A percentile compares a stretch with the other conserved stretches of the same genome.
Evolutionary conservation across 225 moss, liverwort and hornwort genomes (phyloP).

Genomic region (Pseudoscleropodium purum): DNA sequence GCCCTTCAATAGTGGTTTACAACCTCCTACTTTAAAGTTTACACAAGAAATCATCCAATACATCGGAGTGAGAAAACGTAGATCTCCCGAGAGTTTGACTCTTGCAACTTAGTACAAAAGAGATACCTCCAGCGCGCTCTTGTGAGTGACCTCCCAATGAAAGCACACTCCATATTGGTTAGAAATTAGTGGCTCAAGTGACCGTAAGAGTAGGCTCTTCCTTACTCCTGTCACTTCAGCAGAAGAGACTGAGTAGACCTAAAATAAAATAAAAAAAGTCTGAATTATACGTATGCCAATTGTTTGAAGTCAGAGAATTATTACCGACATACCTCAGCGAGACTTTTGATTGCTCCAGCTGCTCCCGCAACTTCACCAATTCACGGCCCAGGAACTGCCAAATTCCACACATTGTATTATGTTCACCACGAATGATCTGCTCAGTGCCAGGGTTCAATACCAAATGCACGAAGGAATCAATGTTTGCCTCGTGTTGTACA

Average conservation of each 20-base stretch:
- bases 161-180: neutral
- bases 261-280: neutral
- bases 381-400: conserved; percentile 30
- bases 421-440: neutral
- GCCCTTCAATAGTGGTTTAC: neutral
- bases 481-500: neutral
- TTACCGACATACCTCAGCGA: conserved; percentile 15
- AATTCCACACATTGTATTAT: neutral
- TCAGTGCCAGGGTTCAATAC: neutral
- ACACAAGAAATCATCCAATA: neutral
- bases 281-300: neutral
- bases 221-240: neutral
- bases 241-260: neutral
- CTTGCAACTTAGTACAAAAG: neutral
- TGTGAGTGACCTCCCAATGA: neutral
- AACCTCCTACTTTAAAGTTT: neutral
- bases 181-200: neutral
- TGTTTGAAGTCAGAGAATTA: neutral
- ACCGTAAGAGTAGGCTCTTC: neutral
- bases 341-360: conserved; percentile 23
- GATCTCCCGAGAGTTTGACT: neutral
- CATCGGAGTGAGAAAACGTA: neutral
- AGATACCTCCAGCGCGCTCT: neutral
- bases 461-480: neutral
- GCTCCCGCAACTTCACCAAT: conserved; percentile 29